Evolutionary conservation across 441 rosid species (phyloP).

Genomic region (Croton setiger): DNA sequence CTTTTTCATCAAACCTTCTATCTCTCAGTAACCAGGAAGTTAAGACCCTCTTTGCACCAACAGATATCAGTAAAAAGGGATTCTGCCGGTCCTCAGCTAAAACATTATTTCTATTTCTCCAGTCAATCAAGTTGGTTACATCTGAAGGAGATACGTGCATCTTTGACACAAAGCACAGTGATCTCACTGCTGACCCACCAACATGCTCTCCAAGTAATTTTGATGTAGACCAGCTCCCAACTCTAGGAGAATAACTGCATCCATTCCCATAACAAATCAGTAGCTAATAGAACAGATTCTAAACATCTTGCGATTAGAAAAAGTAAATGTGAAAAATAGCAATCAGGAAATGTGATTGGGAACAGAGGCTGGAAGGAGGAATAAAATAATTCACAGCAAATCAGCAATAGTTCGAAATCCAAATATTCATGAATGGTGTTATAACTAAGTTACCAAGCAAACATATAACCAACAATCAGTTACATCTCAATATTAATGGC

Average conservation of each 20-base stretch:
- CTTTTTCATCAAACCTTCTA: constrained; percentile 31
- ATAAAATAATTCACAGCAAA: not conserved
- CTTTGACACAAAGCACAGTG: constrained; percentile 71
- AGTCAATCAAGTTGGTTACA: constrained; percentile 23
- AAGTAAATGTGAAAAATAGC: not conserved
- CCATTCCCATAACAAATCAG: constrained; percentile 24
- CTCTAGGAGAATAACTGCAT: constrained; percentile 53
- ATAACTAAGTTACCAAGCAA: constrained; percentile 5
- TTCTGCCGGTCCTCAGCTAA: constrained; percentile 32
- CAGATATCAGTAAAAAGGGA: constrained; percentile 74
- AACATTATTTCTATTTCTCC: constrained; percentile 23
- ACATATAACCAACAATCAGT: constrained; percentile 3
- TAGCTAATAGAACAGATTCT: constrained; percentile 4
- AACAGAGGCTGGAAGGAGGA: not conserved
- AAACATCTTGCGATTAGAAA: not conserved
- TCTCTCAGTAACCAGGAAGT: constrained; percentile 82
- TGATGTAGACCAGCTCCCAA: constrained; percentile 67
- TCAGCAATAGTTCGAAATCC: not conserved
- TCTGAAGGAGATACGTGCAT: constrained; percentile 44
- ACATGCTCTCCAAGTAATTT: constrained; percentile 95
- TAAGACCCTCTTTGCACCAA: constrained; percentile 90
- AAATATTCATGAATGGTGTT: not conserved
- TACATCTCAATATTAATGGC: constrained; percentile 14
- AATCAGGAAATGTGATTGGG: not conserved
- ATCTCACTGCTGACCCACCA: constrained; percentile 97